Evolutionary conservation across 352 stramenopile species (phyloP).

Genomic region (Achlya hypogyna): DNA sequence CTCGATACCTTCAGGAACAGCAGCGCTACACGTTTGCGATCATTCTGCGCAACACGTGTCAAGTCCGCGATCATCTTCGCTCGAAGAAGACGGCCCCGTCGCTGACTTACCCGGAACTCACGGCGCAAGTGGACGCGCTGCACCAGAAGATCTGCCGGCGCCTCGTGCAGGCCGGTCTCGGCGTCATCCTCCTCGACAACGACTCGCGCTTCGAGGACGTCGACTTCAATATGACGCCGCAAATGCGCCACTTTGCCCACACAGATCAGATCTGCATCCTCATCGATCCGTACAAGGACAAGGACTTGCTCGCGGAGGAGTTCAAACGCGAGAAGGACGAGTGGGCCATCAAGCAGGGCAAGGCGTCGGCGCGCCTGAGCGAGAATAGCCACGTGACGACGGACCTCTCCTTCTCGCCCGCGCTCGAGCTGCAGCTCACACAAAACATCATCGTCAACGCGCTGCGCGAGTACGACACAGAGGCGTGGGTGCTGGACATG

Average conservation of each 20-base stretch:
- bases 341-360: constrained; percentile 65
- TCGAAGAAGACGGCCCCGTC: constrained; percentile 20
- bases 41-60: constrained; percentile 71
- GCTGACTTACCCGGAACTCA: constrained; percentile 49
- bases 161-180: constrained; percentile 68
- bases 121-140: constrained; percentile 54
- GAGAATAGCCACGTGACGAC: constrained; percentile 74
- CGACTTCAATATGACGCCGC: constrained; percentile 38
- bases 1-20: constrained; percentile 49
- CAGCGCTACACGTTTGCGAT: constrained; percentile 86
- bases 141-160: constrained; percentile 77
- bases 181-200: constrained; percentile 67
- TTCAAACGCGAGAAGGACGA: constrained; percentile 85
- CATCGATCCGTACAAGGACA: constrained; percentile 77
- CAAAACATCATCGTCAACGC: constrained; percentile 86
- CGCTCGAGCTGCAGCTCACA: constrained; percentile 74
- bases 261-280: constrained; percentile 66
- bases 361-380: constrained; percentile 48
- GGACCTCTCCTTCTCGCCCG: constrained; percentile 78
- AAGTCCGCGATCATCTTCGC: constrained; percentile 59
- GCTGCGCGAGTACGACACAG: constrained; percentile 79
- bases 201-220: constrained; percentile 37
- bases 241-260: constrained; percentile 21
- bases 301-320: constrained; percentile 68
- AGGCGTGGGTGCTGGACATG: constrained; percentile 79